Conservation (phyloP, 2,329 filamentous ascomycete genomes). For the Penicillium fuscoglaucum region DNA sequence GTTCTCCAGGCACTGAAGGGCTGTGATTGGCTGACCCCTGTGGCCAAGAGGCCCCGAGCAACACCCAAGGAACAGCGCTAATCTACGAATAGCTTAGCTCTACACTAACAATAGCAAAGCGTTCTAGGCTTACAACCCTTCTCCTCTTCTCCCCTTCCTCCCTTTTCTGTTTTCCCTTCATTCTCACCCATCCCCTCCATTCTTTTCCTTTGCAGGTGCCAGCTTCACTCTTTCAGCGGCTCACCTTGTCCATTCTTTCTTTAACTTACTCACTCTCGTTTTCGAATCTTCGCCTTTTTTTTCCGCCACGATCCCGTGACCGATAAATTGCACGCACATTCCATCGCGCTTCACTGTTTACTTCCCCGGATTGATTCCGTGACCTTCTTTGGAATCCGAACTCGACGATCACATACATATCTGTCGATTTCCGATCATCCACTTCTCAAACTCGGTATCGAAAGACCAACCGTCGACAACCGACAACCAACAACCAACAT, state of each 20-base stretch:
- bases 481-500: slow-evolving; percentile 15
- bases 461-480: slow-evolving; percentile 7
- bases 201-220: slow-evolving; percentile 45
- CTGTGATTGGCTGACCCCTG: slow-evolving; percentile 20
- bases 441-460: not conserved
- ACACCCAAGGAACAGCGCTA: slow-evolving; percentile 46
- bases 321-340: not conserved
- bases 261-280: slow-evolving; percentile 16
- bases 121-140: slow-evolving; percentile 15
- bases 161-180: slow-evolving; percentile 28
- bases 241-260: slow-evolving; percentile 50
- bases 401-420: slow-evolving; percentile 21
- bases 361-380: slow-evolving; percentile 19
- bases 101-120: slow-evolving; percentile 19
- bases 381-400: slow-evolving; percentile 22
- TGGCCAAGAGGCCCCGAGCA: slow-evolving; percentile 54
- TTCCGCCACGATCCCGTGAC: slow-evolving; percentile 8
- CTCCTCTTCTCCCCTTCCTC: slow-evolving; percentile 24
- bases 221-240: slow-evolving; percentile 67
- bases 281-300: slow-evolving; percentile 8
- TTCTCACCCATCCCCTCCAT: slow-evolving; percentile 25
- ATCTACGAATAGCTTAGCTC: slow-evolving; percentile 31
- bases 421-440: not conserved
- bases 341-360: slow-evolving; percentile 1
- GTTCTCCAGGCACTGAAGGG: slow-evolving; percentile 11